Percentiles rank a stretch among this genome's conserved stretches.
These are phyloP conservation scores for Boechera divaricarpa DNA, from an alignment of 345 rosid genomes.

Conservation along the genomic window DNA sequence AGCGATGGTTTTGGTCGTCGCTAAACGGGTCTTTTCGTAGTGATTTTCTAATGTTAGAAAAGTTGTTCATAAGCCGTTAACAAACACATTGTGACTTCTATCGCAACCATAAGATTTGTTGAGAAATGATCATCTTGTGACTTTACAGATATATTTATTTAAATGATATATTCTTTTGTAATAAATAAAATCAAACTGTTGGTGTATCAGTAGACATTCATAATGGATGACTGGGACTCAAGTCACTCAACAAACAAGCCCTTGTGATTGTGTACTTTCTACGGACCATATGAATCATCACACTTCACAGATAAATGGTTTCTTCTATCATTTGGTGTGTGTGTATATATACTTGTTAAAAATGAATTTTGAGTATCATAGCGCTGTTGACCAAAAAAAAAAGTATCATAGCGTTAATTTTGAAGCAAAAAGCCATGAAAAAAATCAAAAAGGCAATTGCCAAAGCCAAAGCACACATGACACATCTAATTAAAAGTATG, in stretches of 20 bases:
- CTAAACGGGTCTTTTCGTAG: no score
- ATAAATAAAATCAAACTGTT: slow-evolving; percentile 24
- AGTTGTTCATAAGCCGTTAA: slow-evolving; percentile 31
- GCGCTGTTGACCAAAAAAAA: no score
- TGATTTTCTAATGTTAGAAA: neutral
- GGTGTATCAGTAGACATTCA: slow-evolving; percentile 16
- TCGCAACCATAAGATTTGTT: slow-evolving; percentile 36
- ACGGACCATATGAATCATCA: slow-evolving; percentile 35
- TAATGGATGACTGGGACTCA: slow-evolving; percentile 44
- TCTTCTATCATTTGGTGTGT: slow-evolving; percentile 22
- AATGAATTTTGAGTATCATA: neutral
- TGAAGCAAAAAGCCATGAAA: neutral
- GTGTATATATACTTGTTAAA: neutral
- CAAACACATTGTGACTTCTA: slow-evolving; percentile 28
- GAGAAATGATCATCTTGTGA: slow-evolving; percentile 29
- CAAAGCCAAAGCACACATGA: slow-evolving; percentile 1
- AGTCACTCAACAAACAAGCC: slow-evolving; percentile 36
- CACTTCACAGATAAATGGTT: slow-evolving; percentile 18
- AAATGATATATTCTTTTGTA: neutral
- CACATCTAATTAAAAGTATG: neutral
- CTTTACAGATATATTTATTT: neutral
- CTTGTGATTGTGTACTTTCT: slow-evolving; percentile 40
- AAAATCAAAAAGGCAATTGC: neutral
- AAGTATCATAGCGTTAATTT: neutral
- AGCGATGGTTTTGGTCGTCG: no score